Conservation (phyloP, 345 rosid species). For the Murraya koenigii region DNA sequence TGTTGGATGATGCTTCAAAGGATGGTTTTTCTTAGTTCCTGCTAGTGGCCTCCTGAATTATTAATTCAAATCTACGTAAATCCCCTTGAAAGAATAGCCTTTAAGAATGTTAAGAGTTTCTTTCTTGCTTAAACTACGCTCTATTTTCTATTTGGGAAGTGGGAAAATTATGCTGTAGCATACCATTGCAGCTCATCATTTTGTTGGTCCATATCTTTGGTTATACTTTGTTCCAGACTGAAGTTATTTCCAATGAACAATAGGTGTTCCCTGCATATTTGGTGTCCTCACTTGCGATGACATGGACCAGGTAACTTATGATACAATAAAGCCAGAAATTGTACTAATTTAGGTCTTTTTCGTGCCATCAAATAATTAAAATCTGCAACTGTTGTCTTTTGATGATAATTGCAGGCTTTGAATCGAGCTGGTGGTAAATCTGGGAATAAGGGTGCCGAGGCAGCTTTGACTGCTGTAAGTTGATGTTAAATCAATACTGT, state of each 20-base stretch:
- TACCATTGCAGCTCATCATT: neutral
- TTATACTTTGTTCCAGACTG: neutral
- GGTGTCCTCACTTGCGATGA: slow-evolving; percentile 93
- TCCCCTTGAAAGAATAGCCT: neutral
- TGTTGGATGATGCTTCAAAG: neutral
- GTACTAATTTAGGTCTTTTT: neutral
- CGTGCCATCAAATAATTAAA: neutral
- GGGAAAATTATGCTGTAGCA: neutral
- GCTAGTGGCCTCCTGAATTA: neutral
- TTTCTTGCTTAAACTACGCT: neutral
- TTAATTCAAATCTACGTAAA: neutral
- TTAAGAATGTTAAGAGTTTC: neutral
- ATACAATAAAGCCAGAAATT: slow-evolving; percentile 10
- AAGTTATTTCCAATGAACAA: slow-evolving; percentile 21
- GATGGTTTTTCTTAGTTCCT: neutral
- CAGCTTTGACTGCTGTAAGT: slow-evolving; percentile 92
- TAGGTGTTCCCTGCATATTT: slow-evolving; percentile 95
- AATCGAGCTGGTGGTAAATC: slow-evolving; percentile 98
- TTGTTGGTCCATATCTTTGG: neutral
- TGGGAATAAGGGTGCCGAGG: slow-evolving; percentile 92
- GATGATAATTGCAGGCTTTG: slow-evolving; percentile 54
- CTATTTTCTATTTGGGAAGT: neutral
- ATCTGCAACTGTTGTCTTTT: neutral
- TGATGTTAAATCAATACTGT: slow-evolving; percentile 1
- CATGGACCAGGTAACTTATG: slow-evolving; percentile 81